Base-by-base conservation (phyloP, 164 flowering plant species). In the Berberis thunbergii region DNA sequence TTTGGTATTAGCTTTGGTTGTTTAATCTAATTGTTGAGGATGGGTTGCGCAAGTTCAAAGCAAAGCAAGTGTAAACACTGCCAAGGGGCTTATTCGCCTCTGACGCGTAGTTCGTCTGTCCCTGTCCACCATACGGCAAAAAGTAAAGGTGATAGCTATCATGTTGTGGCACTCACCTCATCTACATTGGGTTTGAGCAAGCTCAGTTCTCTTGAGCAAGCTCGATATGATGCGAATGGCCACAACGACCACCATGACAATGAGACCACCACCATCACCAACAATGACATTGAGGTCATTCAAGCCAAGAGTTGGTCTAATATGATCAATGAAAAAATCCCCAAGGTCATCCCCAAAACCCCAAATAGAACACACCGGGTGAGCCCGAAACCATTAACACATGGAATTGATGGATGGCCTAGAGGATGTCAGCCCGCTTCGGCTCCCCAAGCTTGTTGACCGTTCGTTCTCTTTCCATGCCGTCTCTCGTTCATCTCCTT, bases 341-440 rank as follows among this genome's bases (percentile, higher is more conserved):
- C 88, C 3, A 86, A 62, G 45, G 5, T 43, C 5, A 61, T 46
- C 38, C 61, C 70, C 12, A 83, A 57, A 49, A 93, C 97, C 0
- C 96, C 97, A 0, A 72, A 69, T 26, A 70, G 70, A 52, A 88
- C 98, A 2, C 95, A 0, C 91, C 96, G 0, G 89, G 91, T 0
- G 97, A 91, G 71, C 97, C 97, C 0, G 96, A 91, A 72, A 86
- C 82, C 1, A 86, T 94, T 77, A 85, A 94, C 67, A 60, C 86
- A 1, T 86, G 94, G 98, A 93, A 62, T 41, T 94, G 62, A 94
- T 94, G 99, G 99, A 78, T 61, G 99, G 93, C 2, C 74, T 94
- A 9, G 99, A 94, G 54, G 96, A 91, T 62, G 45, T 43, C 7
- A 81, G 84, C 60, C 88, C 93, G 44, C 69, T 84, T 7, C 69